phyloP scores from a whole-genome alignment of 176 grass and related monocot species.

The Oryza nivara region DNA sequence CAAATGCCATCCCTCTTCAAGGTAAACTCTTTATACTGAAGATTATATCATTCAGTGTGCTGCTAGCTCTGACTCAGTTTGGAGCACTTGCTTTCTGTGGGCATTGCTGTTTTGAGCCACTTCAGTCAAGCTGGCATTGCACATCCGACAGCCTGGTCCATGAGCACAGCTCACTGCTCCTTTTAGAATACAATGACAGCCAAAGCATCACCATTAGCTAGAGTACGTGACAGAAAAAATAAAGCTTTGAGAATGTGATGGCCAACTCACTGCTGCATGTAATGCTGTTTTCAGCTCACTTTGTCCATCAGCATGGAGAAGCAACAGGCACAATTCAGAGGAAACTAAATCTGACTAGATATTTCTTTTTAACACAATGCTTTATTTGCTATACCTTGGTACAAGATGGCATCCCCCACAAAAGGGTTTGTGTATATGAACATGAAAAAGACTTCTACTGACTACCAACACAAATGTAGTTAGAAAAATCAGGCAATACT shows the following conservation, averaged over 20 bases:
- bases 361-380: slow-evolving; percentile 33
- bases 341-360: slow-evolving; percentile 20
- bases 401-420: slow-evolving; percentile 38
- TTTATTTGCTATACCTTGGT: slow-evolving; percentile 64
- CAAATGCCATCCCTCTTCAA: neutral
- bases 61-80: neutral
- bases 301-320: slow-evolving; percentile 5
- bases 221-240: slow-evolving; percentile 14
- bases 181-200: slow-evolving; percentile 16
- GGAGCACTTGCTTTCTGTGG: slow-evolving; percentile 15
- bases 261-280: slow-evolving; percentile 38
- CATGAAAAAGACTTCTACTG: slow-evolving; percentile 48
- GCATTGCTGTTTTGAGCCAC: slow-evolving; percentile 14
- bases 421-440: slow-evolving; percentile 49
- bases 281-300: slow-evolving; percentile 21
- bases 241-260: slow-evolving; percentile 12
- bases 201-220: slow-evolving; percentile 20
- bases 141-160: slow-evolving; percentile 36
- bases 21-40: neutral
- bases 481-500: slow-evolving; percentile 40
- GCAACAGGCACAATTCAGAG: neutral
- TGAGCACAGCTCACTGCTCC: slow-evolving; percentile 36
- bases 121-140: slow-evolving; percentile 37
- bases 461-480: slow-evolving; percentile 43
- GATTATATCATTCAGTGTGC: neutral